Evolutionary conservation across 2,329 filamentous ascomycete species (phyloP).

Genomic region (Juglanconis sp.): DNA sequence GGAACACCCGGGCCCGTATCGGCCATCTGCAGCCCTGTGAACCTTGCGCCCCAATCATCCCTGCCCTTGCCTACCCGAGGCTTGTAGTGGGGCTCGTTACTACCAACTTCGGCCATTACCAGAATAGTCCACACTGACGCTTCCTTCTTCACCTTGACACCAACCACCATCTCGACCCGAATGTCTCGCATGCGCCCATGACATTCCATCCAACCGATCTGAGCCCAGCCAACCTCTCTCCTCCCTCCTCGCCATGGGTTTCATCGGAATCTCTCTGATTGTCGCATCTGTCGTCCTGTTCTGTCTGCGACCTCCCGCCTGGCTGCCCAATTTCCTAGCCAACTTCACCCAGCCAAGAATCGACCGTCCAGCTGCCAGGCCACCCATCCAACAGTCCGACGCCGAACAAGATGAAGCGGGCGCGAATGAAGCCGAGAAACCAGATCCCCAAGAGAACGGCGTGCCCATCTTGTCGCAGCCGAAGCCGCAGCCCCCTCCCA

Average conservation of each 20-base stretch:
- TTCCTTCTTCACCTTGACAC: too few relatives aligned
- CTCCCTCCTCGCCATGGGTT: conserved; percentile 41
- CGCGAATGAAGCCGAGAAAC: not conserved
- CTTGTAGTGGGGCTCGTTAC: too few relatives aligned
- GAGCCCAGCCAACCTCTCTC: not conserved
- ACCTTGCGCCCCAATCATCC: too few relatives aligned
- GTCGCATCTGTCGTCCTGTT: conserved; percentile 58
- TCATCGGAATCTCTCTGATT: conserved; percentile 60
- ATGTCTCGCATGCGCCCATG: not conserved
- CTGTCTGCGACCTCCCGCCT: conserved; percentile 50
- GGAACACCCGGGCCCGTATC: too few relatives aligned
- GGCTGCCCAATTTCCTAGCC: conserved; percentile 41
- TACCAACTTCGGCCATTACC: too few relatives aligned
- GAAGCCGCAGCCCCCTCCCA: not conserved
- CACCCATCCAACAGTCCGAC: conserved; percentile 20
- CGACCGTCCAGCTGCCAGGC: not conserved
- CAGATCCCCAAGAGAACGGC: not conserved
- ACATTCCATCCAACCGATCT: not conserved
- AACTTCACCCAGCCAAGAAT: conserved; percentile 20
- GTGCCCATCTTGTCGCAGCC: not conserved
- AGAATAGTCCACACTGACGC: too few relatives aligned
- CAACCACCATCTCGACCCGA: not conserved
- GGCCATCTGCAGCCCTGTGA: too few relatives aligned
- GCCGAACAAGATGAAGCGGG: conserved; percentile 8
- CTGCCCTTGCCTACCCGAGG: too few relatives aligned